Evolutionary conservation across 139 green algal genomes (phyloP), one percentile per base, ranked within the genome.

Genomic region (Raphidocelis subcapitata): DNA sequence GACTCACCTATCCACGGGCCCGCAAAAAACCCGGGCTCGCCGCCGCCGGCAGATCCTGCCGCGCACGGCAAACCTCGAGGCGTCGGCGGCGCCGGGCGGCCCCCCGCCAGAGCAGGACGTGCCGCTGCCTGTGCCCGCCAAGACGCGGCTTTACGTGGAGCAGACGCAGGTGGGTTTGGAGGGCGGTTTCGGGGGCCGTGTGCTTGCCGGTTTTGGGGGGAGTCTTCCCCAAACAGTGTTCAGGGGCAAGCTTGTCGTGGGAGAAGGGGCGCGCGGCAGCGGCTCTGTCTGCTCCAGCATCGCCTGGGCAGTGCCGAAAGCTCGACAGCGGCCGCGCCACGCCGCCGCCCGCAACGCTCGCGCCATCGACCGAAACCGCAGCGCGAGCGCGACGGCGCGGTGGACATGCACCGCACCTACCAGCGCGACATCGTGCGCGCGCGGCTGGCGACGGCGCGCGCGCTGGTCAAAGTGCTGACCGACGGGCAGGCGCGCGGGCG

Each of bases 91-190:
- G 1, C 47, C 46, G 4, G 41, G 62, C 1, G 83, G 84, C 3
- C 81, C 84, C 20, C 85, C 84, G 0, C 78, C 82, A 0, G 88
- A 93, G 74, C 86, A 93, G 78, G 88, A 93, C 46, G 86, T 91
- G 33, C 88, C 88, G 2, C 82, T 93, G 31, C 73, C 85, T 56
- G 84, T 93, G 32, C 88, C 88, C 44, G 91, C 91, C 65, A 92
- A 91, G 79, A 92, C 88, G n/a, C 78, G 81, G 21, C 76, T 91
- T 62, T 92, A 90, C 51, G 82, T 93, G 44, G 86, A 92, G 83
- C 88, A 93, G 85, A 88, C 86, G 69, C 78, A 88, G 74, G 52
- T n/a, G 20, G 5, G 20, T 59, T n/a, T 28, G 20, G 15, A 8
- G 10, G 52, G 10, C 16, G 5, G 20, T 59, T 10, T 28, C 4